Evolutionary conservation across 2,329 filamentous ascomycete species (phyloP), one percentile per base, ranked within the genome.

Genomic region (Fusarium nanum): DNA sequence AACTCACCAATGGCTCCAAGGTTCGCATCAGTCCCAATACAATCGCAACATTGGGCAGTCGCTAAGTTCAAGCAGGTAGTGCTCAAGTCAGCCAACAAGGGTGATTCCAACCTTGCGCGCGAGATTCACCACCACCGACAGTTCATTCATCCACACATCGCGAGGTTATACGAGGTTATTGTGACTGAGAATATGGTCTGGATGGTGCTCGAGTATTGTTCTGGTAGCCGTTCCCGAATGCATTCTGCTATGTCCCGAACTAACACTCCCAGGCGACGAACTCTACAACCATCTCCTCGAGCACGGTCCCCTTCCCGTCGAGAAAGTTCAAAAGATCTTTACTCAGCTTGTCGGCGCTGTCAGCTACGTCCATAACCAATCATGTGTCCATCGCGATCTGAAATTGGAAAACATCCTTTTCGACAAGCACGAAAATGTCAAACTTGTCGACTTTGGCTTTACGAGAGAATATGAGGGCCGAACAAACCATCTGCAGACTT

Each of bases 41-140:
- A 16, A 34, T 34, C 22, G 40, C n/a, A n/a, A 20, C 40, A 4
- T 37, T 53, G 34, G 23, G 30, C n/a, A 25, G 25, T 41, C 45
- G 32, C 67, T 68, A 58, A 70, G 45, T 13, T 34, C 41, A 34
- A 25, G 23, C 78, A 97, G 93, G 96, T 99, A 75, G 96, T 99
- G 37, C 93, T 99, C 82, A 99, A 99, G 83, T 98, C 94, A 66
- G 96, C 96, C 68, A 95, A 96, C 79, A 98, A 97, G 80, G 92
- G 94, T 78, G 96, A 99, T 80, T 89, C 93, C 57, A 99, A 99
- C 79, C 90, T 99, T 50, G 95, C 95, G 18, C 92, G 96, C 74
- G 96, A 99, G 80, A 99, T 99, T 75, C 96, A 99, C 80, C 96
- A 99, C 79, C 96, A 99, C 80, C 92, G 96, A 73, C 96, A 99